A percentile compares a stretch with the other conserved stretches of the same genome.
phyloP scores from a whole-genome alignment of 192 early-diverging fungal genomes.

The Thoreauomyces humboldtii region DNA sequence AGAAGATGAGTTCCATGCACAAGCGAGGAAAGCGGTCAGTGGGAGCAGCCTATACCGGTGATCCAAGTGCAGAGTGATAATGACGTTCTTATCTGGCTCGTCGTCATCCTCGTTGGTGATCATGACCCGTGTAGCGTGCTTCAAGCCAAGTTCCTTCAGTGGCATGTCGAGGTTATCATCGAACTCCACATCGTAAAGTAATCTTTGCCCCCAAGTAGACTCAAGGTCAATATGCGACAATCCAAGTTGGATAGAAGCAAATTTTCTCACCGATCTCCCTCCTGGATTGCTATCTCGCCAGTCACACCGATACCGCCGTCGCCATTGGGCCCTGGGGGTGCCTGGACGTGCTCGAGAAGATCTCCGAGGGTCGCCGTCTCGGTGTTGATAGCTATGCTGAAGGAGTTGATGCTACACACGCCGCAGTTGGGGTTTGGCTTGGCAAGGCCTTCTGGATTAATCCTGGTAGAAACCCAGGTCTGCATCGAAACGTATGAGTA shows the following conservation, averaged over 20 bases:
- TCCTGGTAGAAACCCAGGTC: slow-evolving; percentile 56
- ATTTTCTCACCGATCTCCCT: slow-evolving; percentile 56
- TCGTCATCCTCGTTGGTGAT: slow-evolving; percentile 63
- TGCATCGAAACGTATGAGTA: slow-evolving; percentile 27
- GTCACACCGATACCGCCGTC: slow-evolving; percentile 52
- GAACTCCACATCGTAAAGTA: slow-evolving; percentile 87
- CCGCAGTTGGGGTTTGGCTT: slow-evolving; percentile 73
- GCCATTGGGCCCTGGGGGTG: slow-evolving; percentile 1
- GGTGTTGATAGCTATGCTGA: slow-evolving; percentile 60
- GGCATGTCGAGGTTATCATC: slow-evolving; percentile 70
- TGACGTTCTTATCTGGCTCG: neutral
- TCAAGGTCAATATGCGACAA: no score
- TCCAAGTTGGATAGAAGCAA: no score
- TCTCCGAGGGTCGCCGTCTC: slow-evolving; percentile 62
- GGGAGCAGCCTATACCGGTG: no score
- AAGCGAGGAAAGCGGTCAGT: no score
- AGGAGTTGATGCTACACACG: slow-evolving; percentile 68
- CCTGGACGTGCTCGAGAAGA: slow-evolving; percentile 53
- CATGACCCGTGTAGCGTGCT: slow-evolving; percentile 55
- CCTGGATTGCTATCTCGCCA: slow-evolving; percentile 71
- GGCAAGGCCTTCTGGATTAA: slow-evolving; percentile 61
- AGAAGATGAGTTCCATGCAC: no score
- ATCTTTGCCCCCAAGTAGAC: slow-evolving; percentile 39
- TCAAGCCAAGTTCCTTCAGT: slow-evolving; percentile 53
- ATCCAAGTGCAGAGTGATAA: neutral